Evolutionary conservation across 768 basidiomycete species (phyloP).

Genomic region (Asterophora parasitica): DNA sequence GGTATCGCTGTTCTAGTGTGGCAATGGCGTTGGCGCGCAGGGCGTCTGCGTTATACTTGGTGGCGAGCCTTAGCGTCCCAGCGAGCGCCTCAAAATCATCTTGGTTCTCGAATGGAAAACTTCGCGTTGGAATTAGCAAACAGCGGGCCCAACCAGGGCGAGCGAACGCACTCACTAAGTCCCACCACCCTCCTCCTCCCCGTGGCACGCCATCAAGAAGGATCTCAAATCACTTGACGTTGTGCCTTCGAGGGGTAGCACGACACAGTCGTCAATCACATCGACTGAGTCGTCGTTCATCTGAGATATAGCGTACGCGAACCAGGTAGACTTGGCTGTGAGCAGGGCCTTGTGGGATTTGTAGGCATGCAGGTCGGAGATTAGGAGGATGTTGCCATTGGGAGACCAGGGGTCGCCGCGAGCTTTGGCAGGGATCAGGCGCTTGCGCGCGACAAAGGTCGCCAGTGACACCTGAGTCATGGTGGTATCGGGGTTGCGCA

Average conservation of each 20-base stretch:
- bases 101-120: constrained; percentile 8
- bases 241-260: constrained; percentile 5
- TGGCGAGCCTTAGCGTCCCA: constrained; percentile 11
- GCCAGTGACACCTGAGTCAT: background rate
- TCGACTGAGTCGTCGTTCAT: constrained; percentile 17
- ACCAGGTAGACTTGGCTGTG: background rate
- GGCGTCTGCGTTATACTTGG: constrained; percentile 4
- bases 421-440: constrained; percentile 10
- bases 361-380: constrained; percentile 8
- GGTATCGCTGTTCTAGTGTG: constrained; percentile 13
- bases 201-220: constrained; percentile 12
- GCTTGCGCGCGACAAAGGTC: constrained; percentile 2
- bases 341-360: constrained; percentile 10
- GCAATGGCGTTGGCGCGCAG: constrained; percentile 13
- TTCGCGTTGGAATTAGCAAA: background rate
- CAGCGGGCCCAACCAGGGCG: background rate
- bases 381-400: constrained; percentile 16
- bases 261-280: constrained; percentile 10
- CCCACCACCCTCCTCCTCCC: background rate
- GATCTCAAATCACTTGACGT: constrained; percentile 1
- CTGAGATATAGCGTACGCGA: background rate
- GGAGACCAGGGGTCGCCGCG: constrained; percentile 7
- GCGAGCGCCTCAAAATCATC: constrained; percentile 8
- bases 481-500: too few relatives aligned
- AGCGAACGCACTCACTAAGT: background rate